Base-by-base conservation (phyloP, 345 rosid genomes). In the Citrus mangshanensis region DNA sequence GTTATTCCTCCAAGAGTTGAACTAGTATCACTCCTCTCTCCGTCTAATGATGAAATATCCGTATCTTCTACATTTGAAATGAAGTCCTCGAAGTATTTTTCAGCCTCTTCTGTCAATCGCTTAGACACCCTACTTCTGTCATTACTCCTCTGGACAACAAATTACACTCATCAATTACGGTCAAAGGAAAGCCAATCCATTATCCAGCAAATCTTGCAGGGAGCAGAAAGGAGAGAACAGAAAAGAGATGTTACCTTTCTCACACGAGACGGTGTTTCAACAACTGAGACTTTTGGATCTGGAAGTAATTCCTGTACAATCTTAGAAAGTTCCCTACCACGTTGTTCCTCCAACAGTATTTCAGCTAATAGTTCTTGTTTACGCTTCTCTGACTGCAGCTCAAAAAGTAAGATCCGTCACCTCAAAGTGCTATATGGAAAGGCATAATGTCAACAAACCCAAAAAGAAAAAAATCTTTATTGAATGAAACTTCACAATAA, bases 11-110 rank as follows among this genome's bases (percentile, higher is more conserved):
- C 95, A 6, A 93, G 81, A 77, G 83, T 82, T 38, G 99, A 94
- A 86, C 97, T 93, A 12, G 97, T 89, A 74, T 96, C 99, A 73
- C 98, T 94, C 81, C 91, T 86, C 83, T 94, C 98, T 73, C 97
- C 99, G 66, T 96, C 99, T 49, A 96, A 59, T 6, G 99, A 96
- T 63, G 98, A 96, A 62, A 96, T 90, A 83, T 96, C 99, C 1
- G 97, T 93, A 82, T 96, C 98, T 83, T 96, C 98, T 68, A 96
- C 87, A 82, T 88, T 96, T 3, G 89, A 93, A 79, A 96, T 89
- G 88, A 96, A 94, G 72, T 94, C 97, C 80, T 93, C 95, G 6
- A 96, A 86, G 82, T 86, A 94, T 83, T 89, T 91, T 81, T 93
- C 98, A 21, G 98, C 99, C 79, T 94, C 98, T 62, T 93, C 97